phyloP scores from a whole-genome alignment of 192 early-diverging fungal genomes.

The Entomortierella chlamydospora region DNA sequence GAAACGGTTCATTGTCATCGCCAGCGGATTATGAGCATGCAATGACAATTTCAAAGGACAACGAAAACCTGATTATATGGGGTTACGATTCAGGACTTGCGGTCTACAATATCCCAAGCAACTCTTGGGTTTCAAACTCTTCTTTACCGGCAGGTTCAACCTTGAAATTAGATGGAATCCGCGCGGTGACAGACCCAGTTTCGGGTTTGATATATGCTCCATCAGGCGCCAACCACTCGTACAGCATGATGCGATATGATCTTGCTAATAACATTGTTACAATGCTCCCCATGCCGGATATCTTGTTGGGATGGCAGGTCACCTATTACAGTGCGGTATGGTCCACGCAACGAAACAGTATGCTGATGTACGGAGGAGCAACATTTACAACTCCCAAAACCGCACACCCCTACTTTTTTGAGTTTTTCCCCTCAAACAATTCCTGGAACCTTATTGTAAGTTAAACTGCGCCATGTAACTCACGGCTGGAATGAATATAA shows the following conservation, averaged over 20 bases:
- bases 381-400: no score
- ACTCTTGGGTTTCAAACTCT: not conserved
- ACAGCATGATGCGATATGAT: conserved; percentile 11
- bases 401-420: not conserved
- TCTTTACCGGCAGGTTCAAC: not conserved
- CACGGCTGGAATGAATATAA: not conserved
- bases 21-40: not conserved
- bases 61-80: conserved; percentile 9
- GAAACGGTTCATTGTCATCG: not conserved
- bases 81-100: not conserved
- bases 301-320: no score
- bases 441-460: conserved; percentile 1
- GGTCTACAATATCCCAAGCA: conserved; percentile 1
- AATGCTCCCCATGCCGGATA: not conserved
- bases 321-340: not conserved
- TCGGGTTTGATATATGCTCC: conserved; percentile 10
- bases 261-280: not conserved
- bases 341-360: not conserved
- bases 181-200: not conserved
- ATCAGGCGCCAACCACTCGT: not conserved
- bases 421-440: conserved; percentile 1
- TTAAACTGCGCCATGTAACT: not conserved
- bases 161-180: no score
- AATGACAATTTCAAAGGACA: conserved; percentile 19
- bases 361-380: conserved; percentile 6